Percentiles rank a stretch among this genome's conserved stretches.
phyloP scores from a whole-genome alignment of 495 filamentous ascomycete genomes.

The Penicillium paradoxum region DNA sequence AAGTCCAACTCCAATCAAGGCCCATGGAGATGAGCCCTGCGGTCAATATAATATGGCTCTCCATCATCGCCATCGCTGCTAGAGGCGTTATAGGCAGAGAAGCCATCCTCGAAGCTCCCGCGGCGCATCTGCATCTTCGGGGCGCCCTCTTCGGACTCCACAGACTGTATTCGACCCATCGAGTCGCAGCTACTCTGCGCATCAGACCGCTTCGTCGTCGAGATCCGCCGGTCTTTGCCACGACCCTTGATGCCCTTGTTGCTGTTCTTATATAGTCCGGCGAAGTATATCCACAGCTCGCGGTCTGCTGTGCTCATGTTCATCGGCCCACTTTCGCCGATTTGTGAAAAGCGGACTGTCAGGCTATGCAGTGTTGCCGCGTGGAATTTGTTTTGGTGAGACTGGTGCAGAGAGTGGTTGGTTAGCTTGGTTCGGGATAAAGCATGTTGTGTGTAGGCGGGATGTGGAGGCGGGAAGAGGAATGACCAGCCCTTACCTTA shows the following conservation, averaged over 20 bases:
- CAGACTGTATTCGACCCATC: constrained; percentile 16
- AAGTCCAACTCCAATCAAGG: neutral
- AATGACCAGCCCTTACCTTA: constrained; percentile 51
- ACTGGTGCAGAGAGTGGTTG: constrained; percentile 43
- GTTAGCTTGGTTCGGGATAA: constrained; percentile 1
- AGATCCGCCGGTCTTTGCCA: constrained; percentile 67
- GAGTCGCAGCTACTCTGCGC: neutral
- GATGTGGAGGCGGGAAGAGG: neutral
- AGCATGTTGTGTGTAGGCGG: neutral
- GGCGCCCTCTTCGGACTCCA: constrained; percentile 25
- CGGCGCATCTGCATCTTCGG: constrained; percentile 14
- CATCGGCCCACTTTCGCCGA: constrained; percentile 58
- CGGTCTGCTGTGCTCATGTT: constrained; percentile 64
- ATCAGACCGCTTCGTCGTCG: constrained; percentile 28
- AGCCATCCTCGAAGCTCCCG: constrained; percentile 28
- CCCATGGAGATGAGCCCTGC: constrained; percentile 15
- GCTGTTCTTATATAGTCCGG: constrained; percentile 84
- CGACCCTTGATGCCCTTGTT: constrained; percentile 93
- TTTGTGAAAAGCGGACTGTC: constrained; percentile 65
- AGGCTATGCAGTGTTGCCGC: constrained; percentile 63
- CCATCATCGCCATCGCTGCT: constrained; percentile 35
- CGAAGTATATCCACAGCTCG: constrained; percentile 83
- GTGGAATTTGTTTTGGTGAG: constrained; percentile 94
- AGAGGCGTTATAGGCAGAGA: constrained; percentile 31
- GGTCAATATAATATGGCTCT: constrained; percentile 29